Base-by-base conservation (phyloP, 2,329 filamentous ascomycete species). In the Botrytis tulipae region DNA sequence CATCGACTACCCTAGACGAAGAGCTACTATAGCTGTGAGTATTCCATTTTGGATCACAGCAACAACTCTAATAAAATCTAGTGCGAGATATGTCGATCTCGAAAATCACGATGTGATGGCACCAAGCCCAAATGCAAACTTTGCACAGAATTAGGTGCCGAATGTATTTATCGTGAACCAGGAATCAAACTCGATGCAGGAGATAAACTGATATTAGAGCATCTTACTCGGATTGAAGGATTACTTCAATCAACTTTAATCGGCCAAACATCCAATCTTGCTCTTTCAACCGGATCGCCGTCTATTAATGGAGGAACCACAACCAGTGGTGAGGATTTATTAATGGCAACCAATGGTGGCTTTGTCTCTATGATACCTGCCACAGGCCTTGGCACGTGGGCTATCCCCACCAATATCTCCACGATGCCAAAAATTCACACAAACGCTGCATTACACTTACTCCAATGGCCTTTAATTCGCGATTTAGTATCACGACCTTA, bases 391-490 rank as follows among this genome's bases (percentile, higher is more conserved):
- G 92, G 91, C 9, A 93, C 92, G 4, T 94, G 92, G 92, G 88
- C 86, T 35, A 88, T 86, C 72, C 86, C 80, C 80, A 85, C 83
- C 57, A 95, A 93, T 81, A 94, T 95, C 76, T 94, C 92, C 4
- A 93, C 92, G 40, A 95, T 95, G 92, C 93, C 93, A 35, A 95
- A 94, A 82, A 87, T 92, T 25, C 93, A 95, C 82, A 95, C 92
- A 0, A 95, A 93, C 74, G 92, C 93, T 9, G 92, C 92, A 1
- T 84, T 94, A 77, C 91, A 95, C 81, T 84, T 95, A 32, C 84
- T 95, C 9, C 92, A 94, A 79, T 95, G 93, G 89, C 93, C 93
- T 20, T 85, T 94, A 76, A 95, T 95, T 77, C 88, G 92, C 66
- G 91, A 94, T 79, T 84, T 96, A 35, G 91, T 95, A 14, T 91